These are phyloP conservation scores for Phytophthora boehmeriae DNA, from an alignment of 352 stramenopile species.

Conservation along the genomic window DNA sequence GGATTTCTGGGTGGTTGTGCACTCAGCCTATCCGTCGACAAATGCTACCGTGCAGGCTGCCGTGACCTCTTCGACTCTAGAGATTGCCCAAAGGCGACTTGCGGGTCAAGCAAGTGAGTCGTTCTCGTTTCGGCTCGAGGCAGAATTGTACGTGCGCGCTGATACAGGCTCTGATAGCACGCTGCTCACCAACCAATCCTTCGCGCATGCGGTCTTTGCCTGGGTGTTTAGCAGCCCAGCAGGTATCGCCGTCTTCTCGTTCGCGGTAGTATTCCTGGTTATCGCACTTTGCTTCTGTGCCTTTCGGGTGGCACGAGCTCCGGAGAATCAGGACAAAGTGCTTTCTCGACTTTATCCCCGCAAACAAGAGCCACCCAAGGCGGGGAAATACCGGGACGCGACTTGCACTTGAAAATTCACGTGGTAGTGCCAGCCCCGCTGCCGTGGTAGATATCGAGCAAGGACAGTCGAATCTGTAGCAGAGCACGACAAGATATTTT, in stretches of 20 bases:
- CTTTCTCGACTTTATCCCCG: constrained; percentile 24
- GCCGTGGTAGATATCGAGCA: constrained; percentile 4
- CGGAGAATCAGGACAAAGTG: constrained; percentile 71
- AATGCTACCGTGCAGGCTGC: constrained; percentile 10
- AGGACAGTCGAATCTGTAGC: not conserved
- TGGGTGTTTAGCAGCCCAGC: constrained; percentile 58
- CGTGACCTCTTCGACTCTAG: constrained; percentile 16
- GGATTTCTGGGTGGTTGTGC: constrained; percentile 81
- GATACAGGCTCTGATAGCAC: constrained; percentile 1
- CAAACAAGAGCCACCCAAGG: not conserved
- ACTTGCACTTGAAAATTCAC: not conserved
- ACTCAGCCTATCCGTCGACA: constrained; percentile 56
- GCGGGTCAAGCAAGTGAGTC: not conserved
- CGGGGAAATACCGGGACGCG: not conserved
- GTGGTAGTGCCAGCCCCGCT: not conserved
- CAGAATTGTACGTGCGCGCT: constrained; percentile 43
- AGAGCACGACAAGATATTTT: not conserved
- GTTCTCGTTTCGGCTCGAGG: constrained; percentile 45
- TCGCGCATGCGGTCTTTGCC: constrained; percentile 43
- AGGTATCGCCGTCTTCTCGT: constrained; percentile 56
- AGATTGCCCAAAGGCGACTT: constrained; percentile 6
- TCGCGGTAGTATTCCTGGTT: constrained; percentile 41
- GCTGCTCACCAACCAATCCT: constrained; percentile 60
- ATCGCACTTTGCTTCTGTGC: constrained; percentile 53
- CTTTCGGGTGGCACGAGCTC: constrained; percentile 59